Conservation (phyloP, 257 asterid genomes). For the Ligustrum vulgare region DNA sequence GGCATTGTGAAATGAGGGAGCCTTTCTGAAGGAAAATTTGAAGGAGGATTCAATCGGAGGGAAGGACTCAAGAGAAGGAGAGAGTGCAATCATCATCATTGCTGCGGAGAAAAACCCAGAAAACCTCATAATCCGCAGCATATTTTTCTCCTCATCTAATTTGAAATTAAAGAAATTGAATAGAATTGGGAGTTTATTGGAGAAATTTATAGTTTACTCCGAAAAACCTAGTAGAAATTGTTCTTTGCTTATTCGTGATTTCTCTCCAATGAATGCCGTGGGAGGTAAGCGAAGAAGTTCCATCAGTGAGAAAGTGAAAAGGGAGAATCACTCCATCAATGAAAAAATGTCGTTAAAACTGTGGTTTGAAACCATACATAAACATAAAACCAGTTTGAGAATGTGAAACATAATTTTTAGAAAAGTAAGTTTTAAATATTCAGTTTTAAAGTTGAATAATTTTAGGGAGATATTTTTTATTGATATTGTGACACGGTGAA, state of each 20-base stretch:
- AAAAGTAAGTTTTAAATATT: no score
- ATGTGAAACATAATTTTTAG: no score
- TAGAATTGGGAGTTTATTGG: background rate
- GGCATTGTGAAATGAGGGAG: constrained; percentile 40
- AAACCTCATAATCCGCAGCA: constrained; percentile 43
- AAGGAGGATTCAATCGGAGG: constrained; percentile 51
- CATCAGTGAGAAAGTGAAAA: background rate
- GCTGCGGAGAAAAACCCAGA: constrained; percentile 42
- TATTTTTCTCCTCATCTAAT: background rate
- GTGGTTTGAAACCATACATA: no score
- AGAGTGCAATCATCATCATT: constrained; percentile 45
- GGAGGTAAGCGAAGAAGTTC: background rate
- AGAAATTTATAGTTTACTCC: no score
- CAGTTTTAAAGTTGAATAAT: no score
- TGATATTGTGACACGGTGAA: no score
- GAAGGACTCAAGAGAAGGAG: constrained; percentile 51
- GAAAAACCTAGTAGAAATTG: background rate
- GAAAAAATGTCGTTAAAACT: no score
- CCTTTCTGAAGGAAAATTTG: constrained; percentile 33
- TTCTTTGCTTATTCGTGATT: background rate
- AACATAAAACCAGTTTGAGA: no score
- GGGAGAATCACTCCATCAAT: background rate
- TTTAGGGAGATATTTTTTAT: no score
- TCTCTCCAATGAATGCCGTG: background rate
- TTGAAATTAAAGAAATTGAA: background rate